phyloP scores from a whole-genome alignment of 2,329 filamentous ascomycete species.

The Aspergillus eucalypticola region DNA sequence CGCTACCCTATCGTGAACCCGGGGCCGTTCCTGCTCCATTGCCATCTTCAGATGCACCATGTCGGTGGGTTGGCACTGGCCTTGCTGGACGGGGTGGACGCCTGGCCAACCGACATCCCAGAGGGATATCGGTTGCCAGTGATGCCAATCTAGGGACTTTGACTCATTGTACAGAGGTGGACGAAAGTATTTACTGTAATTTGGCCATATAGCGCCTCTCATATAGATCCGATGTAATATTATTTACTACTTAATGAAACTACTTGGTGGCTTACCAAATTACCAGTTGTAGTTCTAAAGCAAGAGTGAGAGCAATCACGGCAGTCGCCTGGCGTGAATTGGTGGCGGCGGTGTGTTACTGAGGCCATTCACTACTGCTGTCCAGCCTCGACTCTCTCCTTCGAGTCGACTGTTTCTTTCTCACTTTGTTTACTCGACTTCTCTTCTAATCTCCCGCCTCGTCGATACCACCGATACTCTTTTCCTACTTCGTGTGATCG shows the following conservation, averaged over 20 bases:
- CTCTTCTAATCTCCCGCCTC: background rate
- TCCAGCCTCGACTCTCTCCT: background rate
- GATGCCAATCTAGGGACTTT: background rate
- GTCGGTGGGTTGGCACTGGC: slow-evolving; percentile 53
- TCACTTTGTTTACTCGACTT: background rate
- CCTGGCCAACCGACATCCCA: slow-evolving; percentile 39
- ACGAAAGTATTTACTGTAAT: background rate
- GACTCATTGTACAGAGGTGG: background rate
- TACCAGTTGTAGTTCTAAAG: no score
- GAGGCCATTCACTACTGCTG: background rate
- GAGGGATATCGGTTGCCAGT: slow-evolving; percentile 2
- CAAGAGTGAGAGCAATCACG: background rate
- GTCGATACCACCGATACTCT: background rate
- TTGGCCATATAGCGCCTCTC: background rate
- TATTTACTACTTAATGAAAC: no score
- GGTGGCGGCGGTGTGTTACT: background rate
- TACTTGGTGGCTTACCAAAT: no score
- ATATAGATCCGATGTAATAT: no score
- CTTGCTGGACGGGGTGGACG: slow-evolving; percentile 53
- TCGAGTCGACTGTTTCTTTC: background rate
- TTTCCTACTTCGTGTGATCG: background rate
- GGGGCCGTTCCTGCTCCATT: slow-evolving; percentile 54
- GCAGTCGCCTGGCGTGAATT: background rate
- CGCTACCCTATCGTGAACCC: slow-evolving; percentile 52
- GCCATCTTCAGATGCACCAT: slow-evolving; percentile 54